Percentiles rank a stretch among this genome's conserved stretches.
phyloP scores from a whole-genome alignment of 176 grass and related monocot genomes.

The Bromus sterilis region DNA sequence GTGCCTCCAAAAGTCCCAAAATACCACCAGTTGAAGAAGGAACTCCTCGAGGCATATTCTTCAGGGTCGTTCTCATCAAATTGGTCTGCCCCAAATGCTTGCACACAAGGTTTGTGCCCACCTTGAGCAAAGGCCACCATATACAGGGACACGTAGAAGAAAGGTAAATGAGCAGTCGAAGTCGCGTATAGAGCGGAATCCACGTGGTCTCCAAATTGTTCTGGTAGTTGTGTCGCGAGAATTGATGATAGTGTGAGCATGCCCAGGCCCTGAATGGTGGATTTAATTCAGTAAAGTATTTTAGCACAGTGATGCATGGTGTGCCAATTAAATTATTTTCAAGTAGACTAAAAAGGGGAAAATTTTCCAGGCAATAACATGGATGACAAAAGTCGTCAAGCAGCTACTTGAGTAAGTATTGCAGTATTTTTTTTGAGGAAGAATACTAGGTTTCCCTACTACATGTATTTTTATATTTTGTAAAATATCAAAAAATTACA shows the following conservation, averaged over 20 bases:
- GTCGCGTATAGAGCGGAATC: neutral
- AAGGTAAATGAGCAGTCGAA: conserved; percentile 15
- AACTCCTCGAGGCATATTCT: conserved; percentile 34
- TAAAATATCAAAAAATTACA: neutral
- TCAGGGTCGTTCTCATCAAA: conserved; percentile 42
- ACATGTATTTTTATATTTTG: neutral
- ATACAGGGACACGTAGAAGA: conserved; percentile 45
- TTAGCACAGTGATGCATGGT: neutral
- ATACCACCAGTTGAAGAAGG: conserved; percentile 72
- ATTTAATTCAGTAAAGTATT: neutral
- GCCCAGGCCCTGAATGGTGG: conserved; percentile 27
- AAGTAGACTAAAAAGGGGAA: neutral
- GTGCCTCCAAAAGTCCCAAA: conserved; percentile 26
- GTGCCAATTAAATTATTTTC: neutral
- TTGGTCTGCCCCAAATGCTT: conserved; percentile 67
- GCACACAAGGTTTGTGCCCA: conserved; percentile 50
- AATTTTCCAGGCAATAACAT: neutral
- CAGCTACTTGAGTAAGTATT: neutral
- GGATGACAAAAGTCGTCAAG: neutral
- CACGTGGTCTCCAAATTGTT: neutral
- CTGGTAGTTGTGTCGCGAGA: conserved; percentile 7
- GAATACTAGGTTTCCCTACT: neutral
- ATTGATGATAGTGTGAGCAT: conserved; percentile 47
- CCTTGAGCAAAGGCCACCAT: conserved; percentile 41
- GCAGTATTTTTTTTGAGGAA: neutral